Evolutionary conservation across 129 eudicot species (phyloP).

Genomic region (Tagetes erecta): DNA sequence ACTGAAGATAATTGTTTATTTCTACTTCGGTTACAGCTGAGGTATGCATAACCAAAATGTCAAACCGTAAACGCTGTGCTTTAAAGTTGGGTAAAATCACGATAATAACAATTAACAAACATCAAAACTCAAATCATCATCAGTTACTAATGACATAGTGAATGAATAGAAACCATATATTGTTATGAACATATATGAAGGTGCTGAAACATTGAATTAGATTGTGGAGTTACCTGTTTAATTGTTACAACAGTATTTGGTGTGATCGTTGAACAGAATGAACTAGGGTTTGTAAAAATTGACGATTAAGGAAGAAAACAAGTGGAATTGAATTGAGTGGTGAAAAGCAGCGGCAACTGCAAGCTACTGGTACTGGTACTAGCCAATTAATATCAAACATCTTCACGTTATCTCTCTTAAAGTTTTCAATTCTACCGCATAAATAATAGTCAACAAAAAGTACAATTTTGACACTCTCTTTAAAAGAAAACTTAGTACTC

Average conservation of each 20-base stretch:
- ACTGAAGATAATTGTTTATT: neutral
- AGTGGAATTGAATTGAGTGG: slow-evolving; percentile 11
- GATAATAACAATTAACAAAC: neutral
- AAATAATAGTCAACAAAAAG: too few relatives aligned
- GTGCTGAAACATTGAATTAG: neutral
- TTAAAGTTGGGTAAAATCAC: neutral
- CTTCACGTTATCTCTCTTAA: neutral
- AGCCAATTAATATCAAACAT: slow-evolving; percentile 19
- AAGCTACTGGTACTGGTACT: neutral
- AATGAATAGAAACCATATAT: neutral
- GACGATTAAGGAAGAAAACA: slow-evolving; percentile 5
- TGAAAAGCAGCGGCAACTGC: slow-evolving; percentile 24
- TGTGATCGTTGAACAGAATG: neutral
- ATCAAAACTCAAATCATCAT: slow-evolving; percentile 11
- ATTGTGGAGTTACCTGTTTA: slow-evolving; percentile 29
- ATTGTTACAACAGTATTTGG: slow-evolving; percentile 3
- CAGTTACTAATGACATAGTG: neutral
- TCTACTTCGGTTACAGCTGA: too few relatives aligned
- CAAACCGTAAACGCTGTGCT: neutral
- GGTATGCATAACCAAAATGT: neutral
- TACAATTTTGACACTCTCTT: too few relatives aligned
- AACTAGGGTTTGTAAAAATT: slow-evolving; percentile 25
- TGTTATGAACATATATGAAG: neutral
- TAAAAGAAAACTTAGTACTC: too few relatives aligned
- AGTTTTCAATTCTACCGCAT: neutral